Evolutionary conservation across 2,329 filamentous ascomycete genomes (phyloP), one percentile per base, ranked within the genome.

Genomic region (Claviceps cyperi): DNA sequence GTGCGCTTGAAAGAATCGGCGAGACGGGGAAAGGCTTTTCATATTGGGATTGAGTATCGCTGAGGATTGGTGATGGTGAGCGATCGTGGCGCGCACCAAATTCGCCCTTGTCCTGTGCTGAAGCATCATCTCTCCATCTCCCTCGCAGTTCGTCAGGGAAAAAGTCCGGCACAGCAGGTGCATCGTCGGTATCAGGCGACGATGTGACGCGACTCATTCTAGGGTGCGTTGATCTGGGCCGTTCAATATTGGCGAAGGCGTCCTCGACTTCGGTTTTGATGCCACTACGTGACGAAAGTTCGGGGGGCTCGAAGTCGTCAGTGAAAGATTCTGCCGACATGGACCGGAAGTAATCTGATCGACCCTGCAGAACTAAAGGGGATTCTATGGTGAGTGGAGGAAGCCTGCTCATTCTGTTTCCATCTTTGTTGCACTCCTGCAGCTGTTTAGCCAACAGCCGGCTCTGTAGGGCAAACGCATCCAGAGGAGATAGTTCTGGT

Each of bases 391-490:
- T 87, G 52, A 90, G 72, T 6, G 89, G 88, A 3, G 90, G 87
- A 43, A 97, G 70, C 41, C 91, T 79, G 68, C 90, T 96, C 68
- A 96, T 78, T 51, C 90, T 80, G 56, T 82, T 80, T 47, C 86
- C 89, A 54, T 78, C 77, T 61, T 78, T 81, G 60, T 80, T 77
- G 55, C 79, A 83, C 57, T 92, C 83, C 64, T 95, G 84, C 53
- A 98, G 79, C 66, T 94, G 85, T 67, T 81, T 86, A 39, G 89
- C 89, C 48, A 98, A 77, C 58, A 94, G 71, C 51, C 91, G 83
- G 59, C 90, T 94, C 63, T 97, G 91, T 54, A 91, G 76, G 21
- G 91, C 91, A 63, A 98, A 94, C 46, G 91, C 91, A 74, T 98
- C 92, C 56, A 98, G 77, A 11, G 92, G 92, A 7, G 92, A 97